Evolutionary conservation across 2,329 filamentous ascomycete species (phyloP).

Genomic region (Epichloe hybrida): DNA sequence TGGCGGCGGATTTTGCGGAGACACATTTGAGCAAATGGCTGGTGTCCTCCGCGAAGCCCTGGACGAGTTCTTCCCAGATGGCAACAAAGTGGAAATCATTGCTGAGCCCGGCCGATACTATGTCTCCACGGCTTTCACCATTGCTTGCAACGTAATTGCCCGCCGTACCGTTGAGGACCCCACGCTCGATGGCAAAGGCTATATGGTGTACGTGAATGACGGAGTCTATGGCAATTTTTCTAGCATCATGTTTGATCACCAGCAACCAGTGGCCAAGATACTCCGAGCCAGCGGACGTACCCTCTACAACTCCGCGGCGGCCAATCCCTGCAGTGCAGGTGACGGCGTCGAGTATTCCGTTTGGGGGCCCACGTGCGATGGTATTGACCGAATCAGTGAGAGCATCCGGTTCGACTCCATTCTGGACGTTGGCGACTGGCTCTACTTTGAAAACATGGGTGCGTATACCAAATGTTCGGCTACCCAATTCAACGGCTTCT

Average conservation of each 20-base stretch:
- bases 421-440: slow-evolving; percentile 88
- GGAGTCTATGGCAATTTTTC: slow-evolving; percentile 98
- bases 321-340: slow-evolving; percentile 30
- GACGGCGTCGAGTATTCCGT: slow-evolving; percentile 74
- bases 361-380: slow-evolving; percentile 96
- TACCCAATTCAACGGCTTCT: slow-evolving; percentile 95
- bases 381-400: slow-evolving; percentile 86
- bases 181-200: slow-evolving; percentile 50
- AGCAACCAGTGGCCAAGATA: slow-evolving; percentile 75
- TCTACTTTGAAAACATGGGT: slow-evolving; percentile 98
- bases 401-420: slow-evolving; percentile 64
- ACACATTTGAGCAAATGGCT: slow-evolving; percentile 87
- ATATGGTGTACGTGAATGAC: slow-evolving; percentile 97
- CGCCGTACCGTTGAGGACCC: slow-evolving; percentile 76
- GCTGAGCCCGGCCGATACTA: slow-evolving; percentile 96
- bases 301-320: slow-evolving; percentile 41
- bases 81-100: slow-evolving; percentile 64
- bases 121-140: slow-evolving; percentile 81
- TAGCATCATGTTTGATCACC: slow-evolving; percentile 98
- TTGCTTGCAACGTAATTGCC: slow-evolving; percentile 92
- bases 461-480: slow-evolving; percentile 98
- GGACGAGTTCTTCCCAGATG: slow-evolving; percentile 74
- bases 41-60: slow-evolving; percentile 64
- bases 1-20: slow-evolving; percentile 81
- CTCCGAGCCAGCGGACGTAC: slow-evolving; percentile 49